These are phyloP conservation scores for Moesziomyces antarcticus DNA, from an alignment of 1,284 basidiomycete genomes.

Conservation along the genomic window DNA sequence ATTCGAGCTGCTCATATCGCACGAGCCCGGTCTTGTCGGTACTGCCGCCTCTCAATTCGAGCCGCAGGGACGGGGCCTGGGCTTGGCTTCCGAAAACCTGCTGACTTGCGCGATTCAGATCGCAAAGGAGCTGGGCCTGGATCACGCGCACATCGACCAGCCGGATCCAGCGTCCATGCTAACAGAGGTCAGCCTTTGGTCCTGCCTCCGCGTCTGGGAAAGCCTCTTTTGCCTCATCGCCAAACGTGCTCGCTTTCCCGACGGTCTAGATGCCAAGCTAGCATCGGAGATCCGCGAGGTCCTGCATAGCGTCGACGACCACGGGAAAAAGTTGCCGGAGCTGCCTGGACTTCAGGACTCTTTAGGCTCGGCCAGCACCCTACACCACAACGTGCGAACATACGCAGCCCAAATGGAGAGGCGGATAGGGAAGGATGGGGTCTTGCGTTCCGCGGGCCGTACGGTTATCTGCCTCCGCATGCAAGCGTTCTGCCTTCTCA, in stretches of 20 bases:
- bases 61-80: constrained; percentile 16
- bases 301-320: constrained; percentile 14
- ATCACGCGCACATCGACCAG: not conserved
- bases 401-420: constrained; percentile 13
- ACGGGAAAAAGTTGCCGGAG: constrained; percentile 4
- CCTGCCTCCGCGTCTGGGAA: constrained; percentile 19
- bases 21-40: constrained; percentile 37
- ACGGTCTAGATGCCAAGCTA: constrained; percentile 3
- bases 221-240: constrained; percentile 15
- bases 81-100: constrained; percentile 34
- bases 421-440: constrained; percentile 12
- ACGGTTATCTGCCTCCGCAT: constrained; percentile 12
- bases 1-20: constrained; percentile 24
- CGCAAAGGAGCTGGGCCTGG: constrained; percentile 16
- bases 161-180: not conserved
- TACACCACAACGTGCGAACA: constrained; percentile 11
- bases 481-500: constrained; percentile 5
- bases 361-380: not conserved
- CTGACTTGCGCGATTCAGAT: constrained; percentile 28
- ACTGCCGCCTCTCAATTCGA: constrained; percentile 19
- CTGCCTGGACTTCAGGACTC: constrained; percentile 15
- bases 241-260: constrained; percentile 1
- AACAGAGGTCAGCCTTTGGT: constrained; percentile 17
- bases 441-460: constrained; percentile 25
- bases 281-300: not conserved